phyloP scores from a whole-genome alignment of 257 asterid genomes.

The Datura wrightii region DNA sequence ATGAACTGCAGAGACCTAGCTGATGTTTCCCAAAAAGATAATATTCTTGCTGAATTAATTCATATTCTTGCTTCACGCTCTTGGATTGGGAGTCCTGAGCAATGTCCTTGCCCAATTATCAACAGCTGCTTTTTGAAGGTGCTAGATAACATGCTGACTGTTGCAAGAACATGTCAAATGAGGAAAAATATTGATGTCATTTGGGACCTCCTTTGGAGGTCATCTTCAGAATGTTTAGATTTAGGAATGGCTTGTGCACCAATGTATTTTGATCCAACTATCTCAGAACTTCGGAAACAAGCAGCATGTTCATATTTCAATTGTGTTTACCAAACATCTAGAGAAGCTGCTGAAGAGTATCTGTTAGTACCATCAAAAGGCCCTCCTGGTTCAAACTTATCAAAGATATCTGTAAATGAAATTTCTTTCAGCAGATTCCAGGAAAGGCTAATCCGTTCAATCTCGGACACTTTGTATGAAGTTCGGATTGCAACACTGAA shows the following conservation, averaged over 20 bases:
- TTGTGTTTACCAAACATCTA: constrained; percentile 68
- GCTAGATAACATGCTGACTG: constrained; percentile 79
- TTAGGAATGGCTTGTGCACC: constrained; percentile 51
- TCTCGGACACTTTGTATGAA: constrained; percentile 82
- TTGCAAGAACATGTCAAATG: constrained; percentile 66
- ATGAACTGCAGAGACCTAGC: constrained; percentile 75
- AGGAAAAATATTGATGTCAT: constrained; percentile 56
- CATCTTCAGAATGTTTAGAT: constrained; percentile 79
- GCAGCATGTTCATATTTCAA: constrained; percentile 85
- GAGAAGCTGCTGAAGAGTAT: constrained; percentile 61
- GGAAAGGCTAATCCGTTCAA: constrained; percentile 61
- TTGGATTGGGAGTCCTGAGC: constrained; percentile 78
- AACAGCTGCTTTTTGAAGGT: constrained; percentile 64
- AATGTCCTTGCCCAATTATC: constrained; percentile 80
- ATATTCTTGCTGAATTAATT: constrained; percentile 61
- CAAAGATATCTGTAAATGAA: constrained; percentile 48
- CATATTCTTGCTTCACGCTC: constrained; percentile 56
- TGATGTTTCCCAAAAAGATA: constrained; percentile 69
- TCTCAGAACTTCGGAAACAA: constrained; percentile 83
- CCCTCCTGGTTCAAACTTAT: constrained; percentile 48
- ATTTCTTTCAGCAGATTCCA: constrained; percentile 54
- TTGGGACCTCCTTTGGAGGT: constrained; percentile 72
- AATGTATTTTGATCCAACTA: constrained; percentile 72
- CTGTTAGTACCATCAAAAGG: constrained; percentile 40
- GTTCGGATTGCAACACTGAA: constrained; percentile 82